Evolutionary conservation across 1,284 basidiomycete genomes (phyloP).

Genomic region (Fomitopsis palustris): DNA sequence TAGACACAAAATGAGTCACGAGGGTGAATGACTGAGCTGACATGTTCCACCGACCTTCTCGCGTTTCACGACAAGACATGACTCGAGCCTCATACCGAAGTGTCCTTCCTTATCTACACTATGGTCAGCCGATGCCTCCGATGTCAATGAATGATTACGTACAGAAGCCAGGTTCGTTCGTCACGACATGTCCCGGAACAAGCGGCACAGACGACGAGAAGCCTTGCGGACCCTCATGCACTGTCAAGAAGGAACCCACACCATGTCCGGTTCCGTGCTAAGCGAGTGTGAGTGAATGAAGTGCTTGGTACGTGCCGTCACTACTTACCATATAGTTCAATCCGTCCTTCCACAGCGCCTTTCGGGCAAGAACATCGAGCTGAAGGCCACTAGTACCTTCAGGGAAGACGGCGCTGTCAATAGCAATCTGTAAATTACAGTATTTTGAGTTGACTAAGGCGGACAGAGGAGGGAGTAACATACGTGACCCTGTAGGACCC

Average conservation of each 20-base stretch:
- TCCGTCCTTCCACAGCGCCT: conserved; percentile 86
- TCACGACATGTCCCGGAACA: conserved; percentile 82
- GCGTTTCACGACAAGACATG: conserved; percentile 67
- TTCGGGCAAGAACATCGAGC: conserved; percentile 83
- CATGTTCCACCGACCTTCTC: conserved; percentile 48
- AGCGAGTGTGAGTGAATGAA: conserved; percentile 8
- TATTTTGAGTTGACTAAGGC: conserved; percentile 5
- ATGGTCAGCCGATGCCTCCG: conserved; percentile 7
- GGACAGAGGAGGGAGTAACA: conserved; percentile 29
- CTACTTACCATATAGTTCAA: conserved; percentile 70
- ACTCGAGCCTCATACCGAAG: conserved; percentile 92
- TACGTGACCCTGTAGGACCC: conserved; percentile 95
- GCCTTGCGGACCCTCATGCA: conserved; percentile 74
- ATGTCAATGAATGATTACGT: conserved; percentile 27
- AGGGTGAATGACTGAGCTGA: conserved; percentile 10
- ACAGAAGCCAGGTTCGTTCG: conserved; percentile 88
- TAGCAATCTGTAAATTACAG: conserved; percentile 66
- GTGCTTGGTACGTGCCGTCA: conserved; percentile 7
- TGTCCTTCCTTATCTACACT: conserved; percentile 72
- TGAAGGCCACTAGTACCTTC: conserved; percentile 79
- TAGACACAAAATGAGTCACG: conserved; percentile 23
- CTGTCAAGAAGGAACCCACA: conserved; percentile 77
- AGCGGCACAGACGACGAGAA: conserved; percentile 68
- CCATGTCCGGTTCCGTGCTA: conserved; percentile 86
- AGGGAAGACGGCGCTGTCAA: conserved; percentile 87